Evolutionary conservation across 345 rosid species (phyloP), one percentile per base, ranked within the genome.

Genomic region (Moricandia arvensis): DNA sequence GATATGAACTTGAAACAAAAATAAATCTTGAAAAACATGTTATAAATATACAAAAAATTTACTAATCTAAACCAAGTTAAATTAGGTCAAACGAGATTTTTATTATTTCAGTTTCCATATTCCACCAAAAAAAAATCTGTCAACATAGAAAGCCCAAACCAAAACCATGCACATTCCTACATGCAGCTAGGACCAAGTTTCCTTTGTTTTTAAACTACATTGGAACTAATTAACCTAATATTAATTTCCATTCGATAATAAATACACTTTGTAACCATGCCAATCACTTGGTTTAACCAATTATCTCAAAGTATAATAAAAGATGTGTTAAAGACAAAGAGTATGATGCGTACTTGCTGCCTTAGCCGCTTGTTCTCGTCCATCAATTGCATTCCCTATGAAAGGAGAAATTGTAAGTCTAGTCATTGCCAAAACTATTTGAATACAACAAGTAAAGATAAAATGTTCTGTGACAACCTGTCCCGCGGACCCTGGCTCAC

Each of bases 351-450:
- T 85, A 91, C 92, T 68, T 85, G 86, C 64, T 80, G 89, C 77
- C 79, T 89, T 55, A 95, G 79, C 21, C 85, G 83, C 78, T 86
- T 86, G 59, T 95, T 95, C 79, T 93, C 96, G 74, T 90, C 97
- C 94, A 84, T 80, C 86, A 95, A 76, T 66, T 79, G 75, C 77
- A 68, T 76, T 79, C 96, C 98, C 98, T 24, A 57, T 65, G 1
- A 59, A 57, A 74, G 21, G n/a, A 13, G 10, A 17, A 12, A 4
- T n/a, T 16, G 2, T 31, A 26, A 21, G 4, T 4, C 11, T 54
- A 7, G 1, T 9, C 18, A 16, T 21, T 4, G 30, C 24, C 31
- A 67, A 30, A 1, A 29, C 43, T 24, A 62, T 12, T 8, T 47
- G 12, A 47, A 38, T 12, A 10, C 24, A 58, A 57, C 4, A 55